These are phyloP conservation scores for Cyamopsis tetragonoloba DNA, from an alignment of 306 rosid species.

Conservation along the genomic window DNA sequence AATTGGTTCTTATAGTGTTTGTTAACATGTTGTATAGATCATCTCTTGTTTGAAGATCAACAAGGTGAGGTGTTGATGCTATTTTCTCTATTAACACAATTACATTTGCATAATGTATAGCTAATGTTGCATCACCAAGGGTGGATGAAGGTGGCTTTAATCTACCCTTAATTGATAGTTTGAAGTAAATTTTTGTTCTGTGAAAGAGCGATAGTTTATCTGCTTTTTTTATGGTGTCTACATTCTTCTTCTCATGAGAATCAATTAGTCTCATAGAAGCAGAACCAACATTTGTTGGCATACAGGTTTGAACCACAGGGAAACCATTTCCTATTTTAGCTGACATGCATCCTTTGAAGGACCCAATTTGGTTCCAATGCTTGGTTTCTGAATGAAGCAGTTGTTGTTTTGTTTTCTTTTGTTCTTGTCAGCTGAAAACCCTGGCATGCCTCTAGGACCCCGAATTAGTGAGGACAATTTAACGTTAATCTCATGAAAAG, in stretches of 20 bases:
- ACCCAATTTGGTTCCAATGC: slow-evolving; percentile 25
- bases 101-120: slow-evolving; percentile 73
- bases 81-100: slow-evolving; percentile 58
- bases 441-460: too few relatives aligned
- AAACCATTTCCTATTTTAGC: slow-evolving; percentile 43
- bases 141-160: slow-evolving; percentile 46
- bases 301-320: slow-evolving; percentile 26
- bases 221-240: slow-evolving; percentile 4
- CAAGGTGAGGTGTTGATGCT: slow-evolving; percentile 40
- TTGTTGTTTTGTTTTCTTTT: slow-evolving; percentile 28
- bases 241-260: slow-evolving; percentile 9
- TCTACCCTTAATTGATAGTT: slow-evolving; percentile 36
- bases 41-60: slow-evolving; percentile 50
- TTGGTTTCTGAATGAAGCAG: slow-evolving; percentile 30
- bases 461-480: too few relatives aligned
- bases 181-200: slow-evolving; percentile 41
- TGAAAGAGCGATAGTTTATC: slow-evolving; percentile 25
- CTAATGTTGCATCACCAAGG: slow-evolving; percentile 67
- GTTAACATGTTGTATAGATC: slow-evolving; percentile 64
- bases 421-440: not conserved
- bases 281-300: slow-evolving; percentile 40
- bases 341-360: slow-evolving; percentile 46
- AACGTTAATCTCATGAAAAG: too few relatives aligned
- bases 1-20: slow-evolving; percentile 35
- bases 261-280: slow-evolving; percentile 47